Evolutionary conservation across 106 monocot genomes (phyloP), one percentile per base, ranked within the genome.

Genomic region (Platanthera zijinensis): DNA sequence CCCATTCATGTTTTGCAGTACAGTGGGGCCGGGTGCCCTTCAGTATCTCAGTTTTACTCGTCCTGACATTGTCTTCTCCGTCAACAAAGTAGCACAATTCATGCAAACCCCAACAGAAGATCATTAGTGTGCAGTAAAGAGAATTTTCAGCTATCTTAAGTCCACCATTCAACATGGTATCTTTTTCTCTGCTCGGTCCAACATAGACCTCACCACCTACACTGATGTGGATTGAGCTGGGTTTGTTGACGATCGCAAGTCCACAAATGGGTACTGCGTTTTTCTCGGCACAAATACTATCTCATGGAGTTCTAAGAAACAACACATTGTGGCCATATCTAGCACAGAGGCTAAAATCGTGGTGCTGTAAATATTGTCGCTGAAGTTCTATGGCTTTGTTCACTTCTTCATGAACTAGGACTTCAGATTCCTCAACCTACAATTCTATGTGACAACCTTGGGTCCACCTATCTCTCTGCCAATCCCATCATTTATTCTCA

Each of bases 231-330:
- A 76, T 18, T 76, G 32, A 17, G 76, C 59, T 76, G 59, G 45
- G 5, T 1, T 46, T 46, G 0, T 14, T 0, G 57, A 61, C 8
- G 4, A 32, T 61, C 8, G 45, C 3, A 10, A 1, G 7, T 76
- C 76, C 14, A 76, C 57, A 7, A 0, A 7, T 47, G 61, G 59
- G 17, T 48, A 62, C 48, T 9, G 57, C 18, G 13, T 76, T 0
- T 59, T 17, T 53, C 32, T 61, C 47, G 57, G 8, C 4, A 4
- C 0, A 4, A 76, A 76, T 18, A 46, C 4, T 15, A 18, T 76
- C 21, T 39, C 45, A n/a, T 76, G 57, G 57, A 78, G 79, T 71
- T 70, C 78, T 7, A 78, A 78, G 47, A 78, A 69, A 32, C 68
- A 78, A 51, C 9, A 4, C 10, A 70, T 70, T 17, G 22, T 78